Evolutionary conservation across 2,329 filamentous ascomycete genomes (phyloP), one percentile per base, ranked within the genome.

Genomic region (Ascochyta clinopodiicola): DNA sequence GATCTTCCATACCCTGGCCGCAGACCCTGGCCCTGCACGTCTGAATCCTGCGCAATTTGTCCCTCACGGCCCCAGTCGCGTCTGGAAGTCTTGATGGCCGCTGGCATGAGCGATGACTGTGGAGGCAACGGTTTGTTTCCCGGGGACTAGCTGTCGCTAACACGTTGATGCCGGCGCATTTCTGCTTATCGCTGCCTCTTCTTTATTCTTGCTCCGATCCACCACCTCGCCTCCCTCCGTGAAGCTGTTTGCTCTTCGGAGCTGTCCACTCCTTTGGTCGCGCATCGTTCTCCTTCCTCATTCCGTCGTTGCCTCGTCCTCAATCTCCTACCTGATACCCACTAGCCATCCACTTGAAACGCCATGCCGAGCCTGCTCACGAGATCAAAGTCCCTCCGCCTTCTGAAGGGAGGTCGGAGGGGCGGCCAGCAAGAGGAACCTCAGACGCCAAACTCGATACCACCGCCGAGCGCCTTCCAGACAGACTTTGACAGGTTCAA

Each of bases 181-280:
- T 58, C 52, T 61, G 61, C 59, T 56, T 56, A 44, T 46, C 51
- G 53, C 42, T 59, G 50, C 51, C 47, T 63, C 51, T 61, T 60
- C 59, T 66, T 53, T 50, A 40, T 56, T 58, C 49, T 59, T 56
- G 57, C 60, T 62, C 58, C 62, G 56, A 53, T 50, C 59, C 44
- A 52, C 63, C 44, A 57, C 51, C 55, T 63, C 61, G 51, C 54
- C 59, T 62, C 57, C 55, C 43, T 25, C 47, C 62, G 54, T 59
- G 52, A 59, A 57, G 44, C 52, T 47, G 56, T 67, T 74, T 71
- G 73, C 68, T 75, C 73, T 69, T 60, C 59, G 59, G 68, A 71
- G 74, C 75, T 67, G 74, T 77, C 75, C 75, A 70, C 66, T 77
- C 75, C 69, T 77, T 77, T 64, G 47, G 56, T 34, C 27, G 54